Evolutionary conservation across 1,284 basidiomycete species (phyloP), one percentile per base, ranked within the genome.

Genomic region (Ustilago cynodontis): DNA sequence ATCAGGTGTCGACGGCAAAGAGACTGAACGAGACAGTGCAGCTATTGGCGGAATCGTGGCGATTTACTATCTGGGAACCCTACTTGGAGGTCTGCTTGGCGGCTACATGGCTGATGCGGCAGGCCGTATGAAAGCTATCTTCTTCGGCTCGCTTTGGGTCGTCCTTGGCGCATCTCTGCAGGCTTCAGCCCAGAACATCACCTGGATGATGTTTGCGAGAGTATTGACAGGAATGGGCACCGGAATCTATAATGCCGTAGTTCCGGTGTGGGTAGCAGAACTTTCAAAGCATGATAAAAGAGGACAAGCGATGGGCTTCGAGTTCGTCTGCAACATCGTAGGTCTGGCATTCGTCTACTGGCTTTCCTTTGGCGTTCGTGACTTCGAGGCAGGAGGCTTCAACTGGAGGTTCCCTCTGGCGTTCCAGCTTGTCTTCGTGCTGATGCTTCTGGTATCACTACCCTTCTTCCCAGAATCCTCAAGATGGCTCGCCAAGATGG

Each of bases 391-490:
- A 4, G 62, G 58, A 31, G 68, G 68, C 1, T 71, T 71, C 50
- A 71, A 65, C 28, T 71, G 68, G 68, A 29, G 67, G 1, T 71
- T 71, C 28, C 68, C 68, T 6, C 49, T 71, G 2, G 69, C 69
- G 3, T 65, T 71, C 51, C 69, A 71, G 43, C 50, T 71, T 18
- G 63, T 71, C 9, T 65, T 71, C 28, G 63, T 71, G 8, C 29
- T 61, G 3, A 62, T 65, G 63, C 59, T 71, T 2, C 29, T 65
- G 1, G 63, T 31, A 13, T 11, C n/a, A 1, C 59, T 71, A 11
- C 69, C 69, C 6, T 71, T 71, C 45, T 71, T 71, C 24, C 69
- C 69, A 7, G 69, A 65, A 49, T 71, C 69, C 1, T 59, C 69
- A 1, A 54, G 69, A 24, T 71, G 69, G 69, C 59, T 71, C 3